Evolutionary conservation across 164 flowering plant genomes (phyloP).

Genomic region (Chimonanthus salicifolius): DNA sequence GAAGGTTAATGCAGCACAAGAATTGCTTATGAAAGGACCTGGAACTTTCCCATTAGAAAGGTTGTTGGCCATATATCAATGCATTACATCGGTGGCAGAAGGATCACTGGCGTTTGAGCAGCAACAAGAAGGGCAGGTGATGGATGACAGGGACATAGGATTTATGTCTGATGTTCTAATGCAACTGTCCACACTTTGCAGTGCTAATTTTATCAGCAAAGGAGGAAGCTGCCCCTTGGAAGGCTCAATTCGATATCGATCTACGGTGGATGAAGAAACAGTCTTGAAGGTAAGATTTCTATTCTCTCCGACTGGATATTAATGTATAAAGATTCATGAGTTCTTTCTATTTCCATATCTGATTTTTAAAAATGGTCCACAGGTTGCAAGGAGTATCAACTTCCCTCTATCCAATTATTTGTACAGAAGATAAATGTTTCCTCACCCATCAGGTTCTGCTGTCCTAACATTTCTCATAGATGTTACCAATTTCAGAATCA

Average conservation of each 20-base stretch:
- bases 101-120: slow-evolving; percentile 40
- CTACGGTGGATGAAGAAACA: slow-evolving; percentile 68
- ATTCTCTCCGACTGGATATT: not conserved
- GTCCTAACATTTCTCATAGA: not conserved
- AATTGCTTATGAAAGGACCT: slow-evolving; percentile 81
- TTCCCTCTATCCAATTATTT: slow-evolving; percentile 82
- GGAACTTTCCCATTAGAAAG: slow-evolving; percentile 93
- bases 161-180: slow-evolving; percentile 82
- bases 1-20: slow-evolving; percentile 72
- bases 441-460: slow-evolving; percentile 3
- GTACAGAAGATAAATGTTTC: slow-evolving; percentile 47
- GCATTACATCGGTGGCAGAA: slow-evolving; percentile 69
- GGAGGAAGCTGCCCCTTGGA: slow-evolving; percentile 91
- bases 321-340: not conserved
- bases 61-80: slow-evolving; percentile 87
- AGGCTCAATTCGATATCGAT: slow-evolving; percentile 76
- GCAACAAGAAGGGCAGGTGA: slow-evolving; percentile 20
- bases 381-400: slow-evolving; percentile 90
- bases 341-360: not conserved
- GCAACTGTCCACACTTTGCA: slow-evolving; percentile 90
- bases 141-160: slow-evolving; percentile 27
- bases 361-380: slow-evolving; percentile 12
- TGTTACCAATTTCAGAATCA: too few relatives aligned
- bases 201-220: slow-evolving; percentile 77
- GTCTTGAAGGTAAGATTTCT: slow-evolving; percentile 58